These are phyloP conservation scores for Silene conica DNA, from an alignment of 148 eudicot genomes.

Conservation along the genomic window DNA sequence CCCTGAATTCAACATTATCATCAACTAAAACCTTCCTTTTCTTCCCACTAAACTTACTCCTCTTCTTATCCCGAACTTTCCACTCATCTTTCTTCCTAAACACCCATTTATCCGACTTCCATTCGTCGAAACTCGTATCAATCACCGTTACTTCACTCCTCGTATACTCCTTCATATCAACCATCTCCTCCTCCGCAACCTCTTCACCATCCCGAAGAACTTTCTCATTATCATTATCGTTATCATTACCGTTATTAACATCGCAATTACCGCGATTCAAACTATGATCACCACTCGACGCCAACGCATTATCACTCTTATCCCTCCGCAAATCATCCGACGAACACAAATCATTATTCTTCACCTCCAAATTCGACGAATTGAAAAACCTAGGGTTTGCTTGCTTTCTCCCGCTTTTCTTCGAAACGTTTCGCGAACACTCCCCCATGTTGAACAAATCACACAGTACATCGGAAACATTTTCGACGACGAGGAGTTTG, in stretches of 20 bases:
- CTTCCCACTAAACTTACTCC: conserved; percentile 22
- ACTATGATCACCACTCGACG: conserved; percentile 37
- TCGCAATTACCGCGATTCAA: conserved; percentile 12
- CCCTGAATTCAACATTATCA: conserved; percentile 11
- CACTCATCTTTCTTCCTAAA: conserved; percentile 79
- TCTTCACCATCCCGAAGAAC: conserved; percentile 7
- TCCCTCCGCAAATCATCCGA: conserved; percentile 31
- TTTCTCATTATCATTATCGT: not conserved
- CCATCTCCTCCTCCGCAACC: conserved; percentile 29
- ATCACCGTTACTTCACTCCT: conserved; percentile 71
- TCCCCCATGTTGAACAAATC: conserved; percentile 65
- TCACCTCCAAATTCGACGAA: conserved; percentile 13
- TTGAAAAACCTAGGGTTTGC: conserved; percentile 57
- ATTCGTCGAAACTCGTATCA: conserved; percentile 58
- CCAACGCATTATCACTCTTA: conserved; percentile 20
- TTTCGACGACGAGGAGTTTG: not conserved
- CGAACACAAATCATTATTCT: conserved; percentile 19
- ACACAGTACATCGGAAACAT: conserved; percentile 34
- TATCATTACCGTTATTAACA: not conserved
- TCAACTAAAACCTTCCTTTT: conserved; percentile 38
- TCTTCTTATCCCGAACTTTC: conserved; percentile 67
- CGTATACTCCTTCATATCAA: conserved; percentile 52
- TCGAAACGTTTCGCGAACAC: conserved; percentile 24
- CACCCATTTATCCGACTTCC: conserved; percentile 70
- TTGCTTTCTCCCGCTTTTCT: conserved; percentile 52